Conservation (phyloP, 306 rosid genomes). For the Dalbergia oliveri region DNA sequence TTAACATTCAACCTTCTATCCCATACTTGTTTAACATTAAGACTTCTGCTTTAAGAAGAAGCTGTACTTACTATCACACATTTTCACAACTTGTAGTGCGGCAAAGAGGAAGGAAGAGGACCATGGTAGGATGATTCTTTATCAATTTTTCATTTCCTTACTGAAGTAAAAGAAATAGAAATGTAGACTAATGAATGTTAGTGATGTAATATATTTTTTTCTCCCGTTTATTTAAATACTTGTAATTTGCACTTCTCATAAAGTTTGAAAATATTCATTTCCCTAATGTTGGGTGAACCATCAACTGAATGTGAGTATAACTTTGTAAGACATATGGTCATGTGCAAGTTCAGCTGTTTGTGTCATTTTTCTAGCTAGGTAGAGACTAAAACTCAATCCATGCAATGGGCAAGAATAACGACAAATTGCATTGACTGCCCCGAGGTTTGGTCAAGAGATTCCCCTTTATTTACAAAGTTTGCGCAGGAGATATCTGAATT, state of each 20-base stretch:
- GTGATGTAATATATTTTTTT: slow-evolving; percentile 23
- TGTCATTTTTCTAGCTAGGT: not conserved
- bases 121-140: slow-evolving; percentile 84
- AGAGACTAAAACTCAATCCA: not conserved
- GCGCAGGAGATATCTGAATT: too few relatives aligned
- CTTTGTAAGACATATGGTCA: not conserved
- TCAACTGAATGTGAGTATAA: not conserved
- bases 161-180: slow-evolving; percentile 20
- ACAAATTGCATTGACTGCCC: too few relatives aligned
- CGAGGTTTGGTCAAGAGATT: too few relatives aligned
- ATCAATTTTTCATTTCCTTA: slow-evolving; percentile 11
- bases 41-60: slow-evolving; percentile 18
- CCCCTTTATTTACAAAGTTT: too few relatives aligned
- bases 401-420: not conserved
- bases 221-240: slow-evolving; percentile 15
- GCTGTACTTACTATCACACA: not conserved
- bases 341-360: not conserved
- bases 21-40: slow-evolving; percentile 8
- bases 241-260: slow-evolving; percentile 28
- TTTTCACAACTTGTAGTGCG: slow-evolving; percentile 66
- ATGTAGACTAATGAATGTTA: slow-evolving; percentile 21
- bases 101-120: slow-evolving; percentile 90
- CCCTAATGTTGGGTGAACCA: not conserved
- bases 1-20: slow-evolving; percentile 28
- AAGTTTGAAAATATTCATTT: not conserved